A percentile compares a stretch with the other conserved stretches of the same genome.
Evolutionary conservation across 2,329 filamentous ascomycete genomes (phyloP).

Genomic region (Botrytis cinerea): DNA sequence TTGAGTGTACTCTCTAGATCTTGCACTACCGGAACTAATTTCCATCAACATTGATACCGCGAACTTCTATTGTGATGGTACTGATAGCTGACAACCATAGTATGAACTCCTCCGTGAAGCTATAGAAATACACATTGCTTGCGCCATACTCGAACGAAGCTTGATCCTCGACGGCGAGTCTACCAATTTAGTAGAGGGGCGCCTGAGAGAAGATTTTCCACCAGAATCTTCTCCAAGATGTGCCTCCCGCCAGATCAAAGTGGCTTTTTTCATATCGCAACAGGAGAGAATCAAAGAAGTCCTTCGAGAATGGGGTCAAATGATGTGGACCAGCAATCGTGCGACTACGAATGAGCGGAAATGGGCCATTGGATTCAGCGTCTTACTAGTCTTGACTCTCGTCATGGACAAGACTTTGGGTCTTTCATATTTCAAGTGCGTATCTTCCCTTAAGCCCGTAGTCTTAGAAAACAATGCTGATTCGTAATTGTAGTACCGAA

Average conservation of each 20-base stretch:
- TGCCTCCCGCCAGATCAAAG: slow-evolving; percentile 40
- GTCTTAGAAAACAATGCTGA: slow-evolving; percentile 31
- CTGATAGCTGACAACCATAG: slow-evolving; percentile 26
- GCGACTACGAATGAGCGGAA: slow-evolving; percentile 36
- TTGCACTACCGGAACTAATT: too few relatives aligned
- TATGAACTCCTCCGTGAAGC: slow-evolving; percentile 37
- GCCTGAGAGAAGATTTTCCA: slow-evolving; percentile 34
- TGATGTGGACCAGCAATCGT: slow-evolving; percentile 40
- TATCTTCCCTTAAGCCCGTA: slow-evolving; percentile 26
- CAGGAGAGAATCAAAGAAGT: slow-evolving; percentile 36
- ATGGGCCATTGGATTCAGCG: slow-evolving; percentile 40
- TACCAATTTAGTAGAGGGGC: slow-evolving; percentile 31
- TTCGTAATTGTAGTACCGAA: slow-evolving; percentile 33
- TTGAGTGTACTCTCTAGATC: not conserved
- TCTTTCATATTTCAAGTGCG: slow-evolving; percentile 27
- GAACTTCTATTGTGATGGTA: not conserved
- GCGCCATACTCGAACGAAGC: slow-evolving; percentile 38
- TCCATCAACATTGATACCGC: not conserved
- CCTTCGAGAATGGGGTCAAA: slow-evolving; percentile 38
- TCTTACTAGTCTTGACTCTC: slow-evolving; percentile 38
- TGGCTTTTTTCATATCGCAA: slow-evolving; percentile 39
- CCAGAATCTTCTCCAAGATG: slow-evolving; percentile 35
- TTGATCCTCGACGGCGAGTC: slow-evolving; percentile 38
- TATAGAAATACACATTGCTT: slow-evolving; percentile 39
- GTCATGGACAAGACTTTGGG: slow-evolving; percentile 38